Evolutionary conservation across 768 basidiomycete genomes (phyloP), one percentile per base, ranked within the genome.

Genomic region (Exidia glandulosa): DNA sequence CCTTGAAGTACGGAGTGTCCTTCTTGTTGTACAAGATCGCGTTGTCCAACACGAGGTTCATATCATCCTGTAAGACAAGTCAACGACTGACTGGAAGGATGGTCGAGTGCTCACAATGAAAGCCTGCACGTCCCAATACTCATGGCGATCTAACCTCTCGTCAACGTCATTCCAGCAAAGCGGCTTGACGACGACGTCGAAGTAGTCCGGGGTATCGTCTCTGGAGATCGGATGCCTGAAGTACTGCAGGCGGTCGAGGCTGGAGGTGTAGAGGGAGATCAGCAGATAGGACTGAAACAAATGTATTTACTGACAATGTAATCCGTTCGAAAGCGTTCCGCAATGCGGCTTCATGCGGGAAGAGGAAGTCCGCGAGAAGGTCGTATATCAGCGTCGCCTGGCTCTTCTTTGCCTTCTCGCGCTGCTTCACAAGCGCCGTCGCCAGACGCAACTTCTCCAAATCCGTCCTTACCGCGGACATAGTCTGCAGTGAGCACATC

Each of bases 81-180:
- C 34, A 63, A 61, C 30, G 32, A n/a, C 16, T 32, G 25, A 29
- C 59, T 23, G 45, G 48, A 56, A 34, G 12, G 33, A 2, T 30
- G 23, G 57, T 58, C 45, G 0, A 64, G 31, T 73, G 16, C 63
- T n/a, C n/a, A 84, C 90, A 71, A 84, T 82, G 74, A 97, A 94
- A 3, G 79, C 71, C 32, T 84, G 76, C 0, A 88, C 70, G 67
- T 90, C 84, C 77, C 85, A 84, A 71, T 97, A 98, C 67, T 87
- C 82, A 61, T 90, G 86, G 34, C 78, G 77, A 57, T 94, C 88
- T 32, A 99, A 75, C 70, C 90, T 95, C 31, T 74, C 72, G 52
- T 90, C 86, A 67, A 99, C 95, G 31, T 77, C 78, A 13, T 77
- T 78, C 85, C 94, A 94, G 62, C 86, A 87, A 91, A 96, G 96